Evolutionary conservation across 2,329 filamentous ascomycete genomes (phyloP).

Genomic region (Bipolaris oryzae): DNA sequence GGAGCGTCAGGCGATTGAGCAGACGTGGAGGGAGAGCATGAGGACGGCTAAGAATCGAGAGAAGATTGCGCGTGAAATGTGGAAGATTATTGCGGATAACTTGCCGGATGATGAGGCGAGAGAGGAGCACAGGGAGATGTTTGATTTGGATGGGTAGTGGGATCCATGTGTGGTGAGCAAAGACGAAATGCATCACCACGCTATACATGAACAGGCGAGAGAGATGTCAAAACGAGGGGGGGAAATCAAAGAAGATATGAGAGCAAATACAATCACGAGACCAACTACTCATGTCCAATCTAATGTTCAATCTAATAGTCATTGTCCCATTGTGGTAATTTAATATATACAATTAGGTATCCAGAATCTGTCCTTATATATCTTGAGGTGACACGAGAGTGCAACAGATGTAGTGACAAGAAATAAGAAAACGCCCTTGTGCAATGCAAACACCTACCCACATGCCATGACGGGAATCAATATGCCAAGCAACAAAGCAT

Average conservation of each 20-base stretch:
- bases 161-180: not conserved
- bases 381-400: too few species aligned
- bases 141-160: slow-evolving; percentile 45
- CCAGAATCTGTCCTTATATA: not conserved
- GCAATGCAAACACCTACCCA: slow-evolving; percentile 18
- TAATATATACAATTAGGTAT: not conserved
- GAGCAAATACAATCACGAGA: not conserved
- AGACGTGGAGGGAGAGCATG: slow-evolving; percentile 54
- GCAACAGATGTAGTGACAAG: not conserved
- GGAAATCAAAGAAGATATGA: not conserved
- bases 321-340: not conserved
- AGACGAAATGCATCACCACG: not conserved
- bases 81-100: slow-evolving; percentile 56
- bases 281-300: not conserved
- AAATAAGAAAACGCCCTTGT: not conserved
- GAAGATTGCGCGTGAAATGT: slow-evolving; percentile 59
- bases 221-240: not conserved
- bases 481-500: not conserved
- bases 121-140: slow-evolving; percentile 58
- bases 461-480: slow-evolving; percentile 4
- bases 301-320: not conserved
- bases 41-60: slow-evolving; percentile 50
- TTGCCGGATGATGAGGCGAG: slow-evolving; percentile 55
- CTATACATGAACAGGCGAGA: not conserved
- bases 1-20: slow-evolving; percentile 56